Base-by-base conservation (phyloP, 805 yeast genomes). In the Suhomyces sp. region DNA sequence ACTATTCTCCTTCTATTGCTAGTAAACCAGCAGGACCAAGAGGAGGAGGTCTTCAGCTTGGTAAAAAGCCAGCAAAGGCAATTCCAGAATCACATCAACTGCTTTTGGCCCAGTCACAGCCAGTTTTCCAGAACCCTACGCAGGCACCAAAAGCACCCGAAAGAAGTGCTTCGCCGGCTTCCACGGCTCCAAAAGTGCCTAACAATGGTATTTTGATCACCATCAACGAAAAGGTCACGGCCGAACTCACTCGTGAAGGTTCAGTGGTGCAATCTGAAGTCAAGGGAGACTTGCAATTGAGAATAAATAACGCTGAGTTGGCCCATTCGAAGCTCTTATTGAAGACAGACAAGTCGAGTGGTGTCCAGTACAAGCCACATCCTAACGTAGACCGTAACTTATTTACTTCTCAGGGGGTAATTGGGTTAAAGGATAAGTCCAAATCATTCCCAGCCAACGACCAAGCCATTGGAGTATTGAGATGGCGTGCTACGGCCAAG, bases 371-470 rank as follows among this genome's bases (percentile, higher is more conserved):
- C 76, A 92, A 92, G 71, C 91, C 98, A 13, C 97, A 94, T 76
- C 99, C 99, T 57, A 92, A 93, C 67, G 96, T 94, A 59, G 97
- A 94, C 73, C 86, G 88, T 64, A 74, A 73, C 42, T 70, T 82
- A 64, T 94, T 93, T 69, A 77, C 80, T 45, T 67, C 79, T 12
- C 69, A 76, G 13, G 76, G 80, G 53, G 70, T 80, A 44, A 84
- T 94, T 63, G 87, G 87, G 0, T 80, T 92, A 64, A 89, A 88
- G 67, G 96, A 92, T 67, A 75, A 83, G 50, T 65, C 79, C 46
- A 89, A 90, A 65, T 82, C 91, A 35, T 92, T 94, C 82, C 98
- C 98, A 40, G 79, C 91, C 8, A 90, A 92, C 69, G 96, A 91
- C 67, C 93, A 90, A 66, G 84, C 90, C 48, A 80, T 93, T 60